These are phyloP conservation scores for Salix purpurea DNA, from an alignment of 345 rosid genomes.

Conservation along the genomic window DNA sequence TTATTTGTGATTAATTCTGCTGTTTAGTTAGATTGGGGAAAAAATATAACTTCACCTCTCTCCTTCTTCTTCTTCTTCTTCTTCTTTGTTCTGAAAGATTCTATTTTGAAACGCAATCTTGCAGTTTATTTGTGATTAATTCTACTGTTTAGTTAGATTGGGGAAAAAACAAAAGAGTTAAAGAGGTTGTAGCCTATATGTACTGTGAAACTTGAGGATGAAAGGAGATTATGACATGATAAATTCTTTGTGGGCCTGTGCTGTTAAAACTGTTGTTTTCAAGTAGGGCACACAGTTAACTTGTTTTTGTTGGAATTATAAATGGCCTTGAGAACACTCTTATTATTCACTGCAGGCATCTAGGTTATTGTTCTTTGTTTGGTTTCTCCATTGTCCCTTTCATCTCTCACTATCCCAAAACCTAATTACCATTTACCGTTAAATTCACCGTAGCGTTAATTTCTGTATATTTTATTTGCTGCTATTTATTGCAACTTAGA, in stretches of 20 bases:
- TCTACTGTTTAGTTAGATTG: conserved; percentile 15
- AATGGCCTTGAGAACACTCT: conserved; percentile 33
- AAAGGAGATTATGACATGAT: conserved; percentile 12
- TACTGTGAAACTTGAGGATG: conserved; percentile 27
- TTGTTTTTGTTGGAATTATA: conserved; percentile 37
- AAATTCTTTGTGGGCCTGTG: conserved; percentile 42
- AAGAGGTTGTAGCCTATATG: conserved; percentile 1
- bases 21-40: conserved; percentile 17
- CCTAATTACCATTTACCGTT: conserved; percentile 31
- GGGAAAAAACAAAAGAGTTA: conserved; percentile 23
- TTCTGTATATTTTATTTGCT: conserved; percentile 10
- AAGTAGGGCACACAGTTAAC: conserved; percentile 30
- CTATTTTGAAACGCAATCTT: background rate
- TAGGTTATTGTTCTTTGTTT: conserved; percentile 38
- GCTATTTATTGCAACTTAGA: conserved; percentile 34
- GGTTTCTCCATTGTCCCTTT: conserved; percentile 42
- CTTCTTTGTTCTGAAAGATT: background rate
- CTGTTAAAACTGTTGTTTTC: conserved; percentile 56
- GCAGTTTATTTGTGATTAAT: conserved; percentile 7
- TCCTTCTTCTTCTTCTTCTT: background rate
- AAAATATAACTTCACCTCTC: conserved; percentile 1
- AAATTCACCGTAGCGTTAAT: conserved; percentile 26
- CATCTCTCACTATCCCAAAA: conserved; percentile 38
- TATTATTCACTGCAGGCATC: conserved; percentile 26
- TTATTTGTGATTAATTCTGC: conserved; percentile 6